phyloP scores from a whole-genome alignment of 805 yeast species.

The Clavispora santaluciae region DNA sequence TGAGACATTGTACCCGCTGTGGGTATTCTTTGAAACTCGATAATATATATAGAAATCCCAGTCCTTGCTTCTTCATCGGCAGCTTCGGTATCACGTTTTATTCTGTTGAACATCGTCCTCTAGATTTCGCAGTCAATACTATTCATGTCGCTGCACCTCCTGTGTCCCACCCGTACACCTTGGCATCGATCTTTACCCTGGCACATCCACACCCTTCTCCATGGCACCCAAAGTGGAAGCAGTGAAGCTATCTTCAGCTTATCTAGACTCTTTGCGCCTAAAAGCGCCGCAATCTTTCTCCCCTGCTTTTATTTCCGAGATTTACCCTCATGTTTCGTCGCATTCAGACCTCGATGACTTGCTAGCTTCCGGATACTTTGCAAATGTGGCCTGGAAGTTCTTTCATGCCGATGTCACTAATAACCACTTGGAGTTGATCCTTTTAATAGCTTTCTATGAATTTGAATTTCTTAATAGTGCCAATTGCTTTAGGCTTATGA shows the following conservation, averaged over 20 bases:
- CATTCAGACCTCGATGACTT: conserved; percentile 7
- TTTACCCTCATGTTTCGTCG: conserved; percentile 4
- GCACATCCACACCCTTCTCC: background rate
- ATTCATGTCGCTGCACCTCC: too few species aligned
- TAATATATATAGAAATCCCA: background rate
- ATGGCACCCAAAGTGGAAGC: background rate
- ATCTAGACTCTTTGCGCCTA: background rate
- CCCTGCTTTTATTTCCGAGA: conserved; percentile 8
- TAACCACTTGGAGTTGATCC: conserved; percentile 36
- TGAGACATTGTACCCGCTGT: conserved; percentile 41
- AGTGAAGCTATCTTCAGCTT: background rate
- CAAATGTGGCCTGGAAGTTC: conserved; percentile 36
- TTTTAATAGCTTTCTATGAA: conserved; percentile 15
- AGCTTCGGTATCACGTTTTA: too few species aligned
- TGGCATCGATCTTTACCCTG: background rate
- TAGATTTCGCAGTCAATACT: too few species aligned
- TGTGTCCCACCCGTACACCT: background rate
- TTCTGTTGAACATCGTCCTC: too few species aligned
- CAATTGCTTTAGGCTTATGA: conserved; percentile 8
- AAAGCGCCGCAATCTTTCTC: conserved; percentile 9
- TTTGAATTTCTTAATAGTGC: conserved; percentile 2
- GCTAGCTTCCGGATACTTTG: conserved; percentile 17
- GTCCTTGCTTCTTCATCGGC: background rate
- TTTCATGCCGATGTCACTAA: conserved; percentile 36
- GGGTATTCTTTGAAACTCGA: conserved; percentile 25